phyloP scores from a whole-genome alignment of 2,329 filamentous ascomycete species.

The Aspergillus ochraceus region DNA sequence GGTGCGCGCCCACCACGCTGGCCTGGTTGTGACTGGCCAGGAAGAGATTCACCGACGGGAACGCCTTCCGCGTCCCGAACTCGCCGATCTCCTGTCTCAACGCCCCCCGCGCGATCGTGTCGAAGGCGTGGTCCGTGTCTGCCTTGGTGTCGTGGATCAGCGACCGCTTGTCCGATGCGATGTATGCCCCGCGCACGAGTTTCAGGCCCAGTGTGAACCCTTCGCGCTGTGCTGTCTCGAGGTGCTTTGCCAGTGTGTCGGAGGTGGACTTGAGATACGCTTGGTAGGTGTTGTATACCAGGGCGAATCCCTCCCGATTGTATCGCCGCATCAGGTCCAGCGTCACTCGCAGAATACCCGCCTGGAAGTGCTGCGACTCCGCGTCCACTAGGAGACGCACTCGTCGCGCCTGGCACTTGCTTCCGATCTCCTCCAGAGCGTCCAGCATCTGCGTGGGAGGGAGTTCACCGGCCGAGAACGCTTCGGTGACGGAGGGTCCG shows the following conservation, averaged over 20 bases:
- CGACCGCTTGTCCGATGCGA: constrained; percentile 67
- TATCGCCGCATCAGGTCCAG: constrained; percentile 74
- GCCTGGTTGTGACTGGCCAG: constrained; percentile 81
- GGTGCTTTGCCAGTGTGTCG: constrained; percentile 58
- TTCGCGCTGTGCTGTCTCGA: constrained; percentile 58
- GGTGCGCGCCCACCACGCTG: constrained; percentile 60
- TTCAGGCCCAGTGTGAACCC: constrained; percentile 71
- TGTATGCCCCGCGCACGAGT: constrained; percentile 73
- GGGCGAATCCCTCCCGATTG: constrained; percentile 64
- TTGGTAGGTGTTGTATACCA: constrained; percentile 80
- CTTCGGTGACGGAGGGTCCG: constrained; percentile 67
- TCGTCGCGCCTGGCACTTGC: constrained; percentile 54
- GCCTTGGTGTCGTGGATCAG: constrained; percentile 72
- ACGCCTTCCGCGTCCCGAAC: constrained; percentile 33
- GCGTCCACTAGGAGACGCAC: constrained; percentile 81
- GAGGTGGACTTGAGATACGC: constrained; percentile 70
- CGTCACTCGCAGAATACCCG: constrained; percentile 79
- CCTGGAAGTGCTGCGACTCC: constrained; percentile 76
- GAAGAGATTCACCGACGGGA: constrained; percentile 64
- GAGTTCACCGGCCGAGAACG: constrained; percentile 61
- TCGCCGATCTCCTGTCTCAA: constrained; percentile 52
- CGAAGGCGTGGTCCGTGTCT: constrained; percentile 71
- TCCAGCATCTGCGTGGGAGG: constrained; percentile 65
- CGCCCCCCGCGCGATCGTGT: constrained; percentile 67
- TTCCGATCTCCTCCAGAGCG: constrained; percentile 73